phyloP scores from a whole-genome alignment of 345 rosid genomes.

The Eucalyptus cladocalyx region DNA sequence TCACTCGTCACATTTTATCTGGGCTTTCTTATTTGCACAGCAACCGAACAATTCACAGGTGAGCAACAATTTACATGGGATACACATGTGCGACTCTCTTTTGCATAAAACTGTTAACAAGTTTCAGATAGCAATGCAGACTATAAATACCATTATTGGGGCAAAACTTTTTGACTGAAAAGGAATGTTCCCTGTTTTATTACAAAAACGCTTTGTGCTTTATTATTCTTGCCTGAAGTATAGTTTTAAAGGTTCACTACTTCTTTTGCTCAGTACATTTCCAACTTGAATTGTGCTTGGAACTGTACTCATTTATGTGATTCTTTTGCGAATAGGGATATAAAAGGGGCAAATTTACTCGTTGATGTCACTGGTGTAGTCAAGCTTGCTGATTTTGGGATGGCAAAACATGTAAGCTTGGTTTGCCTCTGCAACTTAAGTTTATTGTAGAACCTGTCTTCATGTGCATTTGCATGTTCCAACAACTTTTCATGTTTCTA shows the following conservation, averaged over 20 bases:
- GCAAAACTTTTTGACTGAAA: background rate
- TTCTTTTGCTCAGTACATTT: background rate
- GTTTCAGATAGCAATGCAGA: background rate
- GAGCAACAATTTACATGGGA: background rate
- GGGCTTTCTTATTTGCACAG: constrained; percentile 57
- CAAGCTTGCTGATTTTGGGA: constrained; percentile 73
- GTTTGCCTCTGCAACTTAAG: background rate
- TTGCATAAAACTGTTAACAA: background rate
- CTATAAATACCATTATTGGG: background rate
- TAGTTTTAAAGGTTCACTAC: background rate
- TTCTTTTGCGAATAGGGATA: constrained; percentile 36
- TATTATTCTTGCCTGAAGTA: background rate
- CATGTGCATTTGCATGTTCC: background rate
- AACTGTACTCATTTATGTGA: background rate
- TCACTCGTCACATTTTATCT: constrained; percentile 61
- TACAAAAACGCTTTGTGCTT: background rate
- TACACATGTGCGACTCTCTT: background rate
- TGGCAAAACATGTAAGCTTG: constrained; percentile 62
- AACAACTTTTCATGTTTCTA: background rate
- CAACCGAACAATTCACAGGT: constrained; percentile 62
- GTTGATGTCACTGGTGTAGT: constrained; percentile 50
- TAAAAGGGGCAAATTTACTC: constrained; percentile 73
- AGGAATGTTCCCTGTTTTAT: background rate
- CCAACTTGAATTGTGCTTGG: background rate
- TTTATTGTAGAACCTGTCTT: background rate